Percentiles rank a stretch among this genome's conserved stretches.
Evolutionary conservation across 352 stramenopile species (phyloP).

Genomic region (Lagenidium giganteum): DNA sequence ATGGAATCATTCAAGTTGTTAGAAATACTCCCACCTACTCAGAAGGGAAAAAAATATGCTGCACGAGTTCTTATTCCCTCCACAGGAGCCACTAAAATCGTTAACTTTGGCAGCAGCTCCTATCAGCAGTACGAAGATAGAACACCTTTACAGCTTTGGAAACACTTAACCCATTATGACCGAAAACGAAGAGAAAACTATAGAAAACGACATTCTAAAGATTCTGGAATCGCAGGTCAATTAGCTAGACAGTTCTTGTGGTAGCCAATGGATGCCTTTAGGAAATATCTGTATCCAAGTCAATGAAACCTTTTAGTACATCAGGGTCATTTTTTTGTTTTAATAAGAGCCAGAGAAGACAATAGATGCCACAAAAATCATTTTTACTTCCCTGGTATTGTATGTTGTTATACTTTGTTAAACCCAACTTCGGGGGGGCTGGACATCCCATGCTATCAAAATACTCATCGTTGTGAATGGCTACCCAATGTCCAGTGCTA

Average conservation of each 20-base stretch:
- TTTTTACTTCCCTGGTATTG: constrained; percentile 3
- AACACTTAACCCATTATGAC: too few relatives aligned
- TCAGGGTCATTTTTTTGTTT: constrained; percentile 6
- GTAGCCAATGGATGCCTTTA: too few relatives aligned
- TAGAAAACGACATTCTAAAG: too few relatives aligned
- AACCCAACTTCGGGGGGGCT: neutral
- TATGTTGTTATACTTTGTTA: constrained; percentile 5
- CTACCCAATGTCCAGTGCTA: constrained; percentile 8
- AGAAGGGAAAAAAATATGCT: constrained; percentile 12
- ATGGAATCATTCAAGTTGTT: constrained; percentile 8
- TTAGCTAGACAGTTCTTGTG: too few relatives aligned
- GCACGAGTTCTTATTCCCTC: constrained; percentile 3
- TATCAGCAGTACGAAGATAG: constrained; percentile 6
- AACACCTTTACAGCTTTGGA: too few relatives aligned
- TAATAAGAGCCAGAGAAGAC: constrained; percentile 3
- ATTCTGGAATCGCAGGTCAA: too few relatives aligned
- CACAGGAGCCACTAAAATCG: constrained; percentile 6
- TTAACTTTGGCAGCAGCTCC: constrained; percentile 8
- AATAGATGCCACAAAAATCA: constrained; percentile 8
- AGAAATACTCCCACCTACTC: constrained; percentile 11
- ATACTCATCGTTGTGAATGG: neutral
- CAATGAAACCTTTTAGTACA: constrained; percentile 1
- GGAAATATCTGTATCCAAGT: too few relatives aligned
- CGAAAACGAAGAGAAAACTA: too few relatives aligned
- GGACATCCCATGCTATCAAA: constrained; percentile 2